Conservation (phyloP, 768 basidiomycete species). For the Hydnum rufescens region DNA sequence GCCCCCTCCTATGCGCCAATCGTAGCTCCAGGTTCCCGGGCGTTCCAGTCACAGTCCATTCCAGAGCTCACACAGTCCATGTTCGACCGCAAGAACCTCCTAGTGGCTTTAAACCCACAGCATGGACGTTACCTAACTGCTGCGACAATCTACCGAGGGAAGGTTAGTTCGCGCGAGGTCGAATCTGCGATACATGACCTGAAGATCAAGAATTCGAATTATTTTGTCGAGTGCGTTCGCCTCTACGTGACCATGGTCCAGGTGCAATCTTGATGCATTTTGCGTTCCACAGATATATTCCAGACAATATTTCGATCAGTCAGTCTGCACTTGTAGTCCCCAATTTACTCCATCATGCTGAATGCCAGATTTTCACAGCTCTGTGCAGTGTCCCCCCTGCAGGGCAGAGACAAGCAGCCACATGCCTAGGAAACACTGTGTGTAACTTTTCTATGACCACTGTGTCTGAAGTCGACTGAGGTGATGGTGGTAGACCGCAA, state of each 20-base stretch:
- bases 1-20: conserved; percentile 91
- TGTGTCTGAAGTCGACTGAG: neutral
- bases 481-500: conserved; percentile 21
- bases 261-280: neutral
- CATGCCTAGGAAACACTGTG: conserved; percentile 48
- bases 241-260: neutral
- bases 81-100: conserved; percentile 60
- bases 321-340: neutral
- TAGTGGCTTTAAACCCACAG: conserved; percentile 68
- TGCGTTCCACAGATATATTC: conserved; percentile 48
- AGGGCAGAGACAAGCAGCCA: conserved; percentile 51
- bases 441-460: neutral
- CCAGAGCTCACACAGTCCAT: conserved; percentile 53
- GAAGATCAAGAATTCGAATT: conserved; percentile 21
- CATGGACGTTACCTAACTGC: conserved; percentile 73
- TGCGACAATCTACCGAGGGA: conserved; percentile 73
- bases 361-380: conserved; percentile 14
- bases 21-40: conserved; percentile 39
- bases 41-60: conserved; percentile 41
- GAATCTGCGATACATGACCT: neutral
- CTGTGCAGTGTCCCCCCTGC: conserved; percentile 69
- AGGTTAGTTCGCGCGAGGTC: conserved; percentile 62
- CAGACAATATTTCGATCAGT: conserved; percentile 69
- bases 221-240: conserved; percentile 55
- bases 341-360: neutral